phyloP scores from a whole-genome alignment of 176 grass and related monocot species.

The Tillandsia leiboldiana region DNA sequence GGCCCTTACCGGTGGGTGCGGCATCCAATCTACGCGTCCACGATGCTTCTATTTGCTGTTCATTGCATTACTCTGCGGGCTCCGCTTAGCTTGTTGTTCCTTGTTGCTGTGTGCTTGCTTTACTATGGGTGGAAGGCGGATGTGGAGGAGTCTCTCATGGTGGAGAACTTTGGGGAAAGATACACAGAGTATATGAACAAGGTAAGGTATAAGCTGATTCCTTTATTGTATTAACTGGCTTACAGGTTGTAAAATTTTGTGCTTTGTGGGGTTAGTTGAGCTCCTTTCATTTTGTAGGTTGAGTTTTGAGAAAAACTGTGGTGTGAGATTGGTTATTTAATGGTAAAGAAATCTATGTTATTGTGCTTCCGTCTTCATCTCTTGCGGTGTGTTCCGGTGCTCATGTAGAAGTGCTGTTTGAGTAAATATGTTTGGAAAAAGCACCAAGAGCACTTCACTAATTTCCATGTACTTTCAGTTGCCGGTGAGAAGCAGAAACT shows the following conservation, averaged over 20 bases:
- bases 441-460: neutral
- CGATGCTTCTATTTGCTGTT: slow-evolving; percentile 17
- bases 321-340: neutral
- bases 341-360: neutral
- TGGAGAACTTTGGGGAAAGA: slow-evolving; percentile 21
- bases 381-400: neutral
- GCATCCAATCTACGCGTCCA: slow-evolving; percentile 23
- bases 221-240: slow-evolving; percentile 14
- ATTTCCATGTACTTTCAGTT: too few species aligned
- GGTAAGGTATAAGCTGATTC: slow-evolving; percentile 26
- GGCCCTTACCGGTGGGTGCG: slow-evolving; percentile 22
- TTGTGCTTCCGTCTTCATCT: neutral
- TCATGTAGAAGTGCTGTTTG: too few species aligned
- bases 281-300: neutral
- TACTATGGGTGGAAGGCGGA: slow-evolving; percentile 25
- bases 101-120: slow-evolving; percentile 12
- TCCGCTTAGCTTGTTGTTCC: slow-evolving; percentile 18
- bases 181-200: slow-evolving; percentile 25
- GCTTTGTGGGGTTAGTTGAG: neutral
- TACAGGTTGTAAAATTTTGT: neutral
- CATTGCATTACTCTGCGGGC: slow-evolving; percentile 21
- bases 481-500: too few species aligned
- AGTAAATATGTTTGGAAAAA: too few species aligned
- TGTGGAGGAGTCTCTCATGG: slow-evolving; percentile 21
- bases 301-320: neutral